A percentile compares a stretch with the other conserved stretches of the same genome.
Evolutionary conservation across 352 stramenopile genomes (phyloP).

Genomic region (Phytophthora nicotianae): DNA sequence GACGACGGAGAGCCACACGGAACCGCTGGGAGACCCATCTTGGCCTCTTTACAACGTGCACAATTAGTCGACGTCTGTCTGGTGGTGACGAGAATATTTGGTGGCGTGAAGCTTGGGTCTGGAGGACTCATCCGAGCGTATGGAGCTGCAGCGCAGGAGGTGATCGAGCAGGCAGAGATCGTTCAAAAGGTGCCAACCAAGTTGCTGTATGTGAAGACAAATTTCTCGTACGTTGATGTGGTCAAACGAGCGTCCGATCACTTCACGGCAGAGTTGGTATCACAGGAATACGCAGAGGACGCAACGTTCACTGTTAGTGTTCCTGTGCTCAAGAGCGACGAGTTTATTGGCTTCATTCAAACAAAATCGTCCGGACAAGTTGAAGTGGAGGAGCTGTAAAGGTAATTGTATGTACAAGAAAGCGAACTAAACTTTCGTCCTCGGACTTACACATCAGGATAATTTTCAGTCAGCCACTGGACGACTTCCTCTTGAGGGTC

Average conservation of each 20-base stretch:
- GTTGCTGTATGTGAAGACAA: constrained; percentile 34
- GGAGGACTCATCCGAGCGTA: constrained; percentile 80
- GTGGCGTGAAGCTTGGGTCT: constrained; percentile 71
- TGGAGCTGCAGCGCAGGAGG: constrained; percentile 56
- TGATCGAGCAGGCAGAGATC: constrained; percentile 58
- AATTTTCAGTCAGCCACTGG: constrained; percentile 22
- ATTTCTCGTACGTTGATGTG: constrained; percentile 41
- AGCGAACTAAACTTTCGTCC: constrained; percentile 2
- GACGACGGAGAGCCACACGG: constrained; percentile 81
- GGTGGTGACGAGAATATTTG: constrained; percentile 78
- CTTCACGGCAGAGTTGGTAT: constrained; percentile 48
- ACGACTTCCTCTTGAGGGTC: constrained; percentile 20
- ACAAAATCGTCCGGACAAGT: constrained; percentile 57
- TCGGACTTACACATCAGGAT: constrained; percentile 18
- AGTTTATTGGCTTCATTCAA: constrained; percentile 44
- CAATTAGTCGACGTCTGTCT: constrained; percentile 75
- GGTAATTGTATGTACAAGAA: constrained; percentile 1
- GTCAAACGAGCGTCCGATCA: constrained; percentile 56
- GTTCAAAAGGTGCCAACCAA: constrained; percentile 56
- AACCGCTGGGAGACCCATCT: constrained; percentile 72
- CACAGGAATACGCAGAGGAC: constrained; percentile 38
- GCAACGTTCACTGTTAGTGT: constrained; percentile 56
- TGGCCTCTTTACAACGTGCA: constrained; percentile 57
- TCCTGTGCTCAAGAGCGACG: constrained; percentile 29
- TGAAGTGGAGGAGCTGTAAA: constrained; percentile 23